Evolutionary conservation across 148 eudicot genomes (phyloP), one percentile per base, ranked within the genome.

Genomic region (Camellia lanceoleosa): DNA sequence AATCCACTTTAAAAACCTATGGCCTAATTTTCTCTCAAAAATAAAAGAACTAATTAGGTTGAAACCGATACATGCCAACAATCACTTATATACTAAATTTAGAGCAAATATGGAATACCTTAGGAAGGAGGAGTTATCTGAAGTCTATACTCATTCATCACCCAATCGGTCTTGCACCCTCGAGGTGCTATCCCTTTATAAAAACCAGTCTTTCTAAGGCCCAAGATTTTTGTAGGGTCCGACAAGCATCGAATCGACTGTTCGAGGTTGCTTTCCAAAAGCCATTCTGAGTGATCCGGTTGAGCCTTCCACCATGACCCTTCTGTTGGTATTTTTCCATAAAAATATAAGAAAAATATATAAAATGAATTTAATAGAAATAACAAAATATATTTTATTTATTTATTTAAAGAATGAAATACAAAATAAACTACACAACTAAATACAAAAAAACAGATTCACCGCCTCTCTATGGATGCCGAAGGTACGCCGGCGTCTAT

Each of bases 81-180:
- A 30, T 30, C 38, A 30, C 38, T 30, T 30, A 49, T 7, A 30
- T 43, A 8, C 18, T 23, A 3, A 13, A 3, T 0, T 65, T 7
- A 11, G 16, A 11, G 12, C 15, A 12, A 23, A 65, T 65, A 49
- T 43, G 6, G 20, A 69, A 18, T 69, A 69, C 73, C 73, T 69
- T 69, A 1, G 73, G 1, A 19, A 68, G 73, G 73, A 6, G 51
- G 10, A 44, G n/a, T 0, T 69, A 18, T 69, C 73, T 5, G 54
- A 46, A 69, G 73, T 44, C 73, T 43, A 14, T 69, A 69, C 54
- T 69, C 73, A 46, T 69, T 69, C 73, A 69, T 69, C 10, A 69
- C 20, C 73, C 73, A 69, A 15, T 69, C 73, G 0, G 73, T 69
- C 54, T 69, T 69, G 52, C 20, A 1, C n/a, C 73, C 73, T 3